These are phyloP conservation scores for Yarrowia yakushimensis DNA, from an alignment of 805 yeast genomes.

Conservation along the genomic window DNA sequence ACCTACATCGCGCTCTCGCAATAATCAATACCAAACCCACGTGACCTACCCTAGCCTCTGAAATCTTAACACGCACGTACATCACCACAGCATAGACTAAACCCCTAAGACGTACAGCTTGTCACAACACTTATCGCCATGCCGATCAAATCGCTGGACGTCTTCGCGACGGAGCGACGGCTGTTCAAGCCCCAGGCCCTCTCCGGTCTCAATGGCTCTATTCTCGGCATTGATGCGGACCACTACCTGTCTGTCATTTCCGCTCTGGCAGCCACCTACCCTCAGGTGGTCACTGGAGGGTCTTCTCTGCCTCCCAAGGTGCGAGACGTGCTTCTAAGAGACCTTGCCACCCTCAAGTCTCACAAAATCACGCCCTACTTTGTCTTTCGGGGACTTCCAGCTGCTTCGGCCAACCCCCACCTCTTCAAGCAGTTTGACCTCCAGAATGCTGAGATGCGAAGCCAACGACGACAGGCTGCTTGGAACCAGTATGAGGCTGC, in stretches of 20 bases:
- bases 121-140: conserved; percentile 20
- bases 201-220: conserved; percentile 60
- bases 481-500: conserved; percentile 43
- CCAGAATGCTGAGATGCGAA: conserved; percentile 28
- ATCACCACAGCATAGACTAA: conserved; percentile 18
- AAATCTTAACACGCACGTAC: conserved; percentile 24
- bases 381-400: conserved; percentile 66
- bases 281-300: conserved; percentile 12
- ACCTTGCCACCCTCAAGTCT: conserved; percentile 57
- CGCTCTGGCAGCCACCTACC: conserved; percentile 7
- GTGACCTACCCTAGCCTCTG: conserved; percentile 24
- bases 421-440: conserved; percentile 26
- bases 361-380: conserved; percentile 72
- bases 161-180: conserved; percentile 64
- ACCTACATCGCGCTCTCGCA: neutral
- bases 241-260: conserved; percentile 63
- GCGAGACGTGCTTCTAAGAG: conserved; percentile 63
- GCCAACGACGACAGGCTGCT: conserved; percentile 34
- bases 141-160: conserved; percentile 57
- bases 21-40: neutral
- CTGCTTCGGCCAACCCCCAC: conserved; percentile 38
- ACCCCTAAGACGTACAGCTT: conserved; percentile 18
- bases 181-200: conserved; percentile 59
- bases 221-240: conserved; percentile 79
- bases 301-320: conserved; percentile 45